These are phyloP conservation scores for Saccharum hybrid DNA, from an alignment of 202 grass and related monocot species.

Conservation along the genomic window DNA sequence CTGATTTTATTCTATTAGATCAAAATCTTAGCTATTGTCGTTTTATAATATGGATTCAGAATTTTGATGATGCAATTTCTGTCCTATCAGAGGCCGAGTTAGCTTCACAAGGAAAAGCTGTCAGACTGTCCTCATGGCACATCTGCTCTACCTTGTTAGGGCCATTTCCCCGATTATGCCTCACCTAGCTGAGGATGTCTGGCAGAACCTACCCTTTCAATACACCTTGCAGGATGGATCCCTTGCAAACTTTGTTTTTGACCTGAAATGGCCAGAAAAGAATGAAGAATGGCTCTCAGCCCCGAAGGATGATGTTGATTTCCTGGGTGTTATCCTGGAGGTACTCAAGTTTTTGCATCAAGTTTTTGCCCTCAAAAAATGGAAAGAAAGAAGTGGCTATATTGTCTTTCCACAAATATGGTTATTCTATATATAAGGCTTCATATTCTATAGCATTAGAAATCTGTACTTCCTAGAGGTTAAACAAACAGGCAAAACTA, in stretches of 20 bases:
- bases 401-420: constrained; percentile 15
- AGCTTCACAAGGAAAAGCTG: constrained; percentile 95
- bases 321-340: constrained; percentile 78
- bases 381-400: neutral
- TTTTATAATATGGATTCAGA: constrained; percentile 35
- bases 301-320: constrained; percentile 72
- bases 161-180: constrained; percentile 95
- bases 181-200: constrained; percentile 96
- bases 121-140: constrained; percentile 80
- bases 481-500: neutral
- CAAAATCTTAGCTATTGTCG: constrained; percentile 16
- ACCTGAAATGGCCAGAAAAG: constrained; percentile 87
- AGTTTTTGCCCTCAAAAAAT: neutral
- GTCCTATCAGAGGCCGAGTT: constrained; percentile 62
- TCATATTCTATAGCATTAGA: constrained; percentile 10
- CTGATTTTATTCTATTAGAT: constrained; percentile 30
- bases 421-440: neutral
- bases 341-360: constrained; percentile 43
- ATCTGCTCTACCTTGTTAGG: constrained; percentile 86
- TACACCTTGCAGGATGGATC: constrained; percentile 79
- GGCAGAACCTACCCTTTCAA: constrained; percentile 94
- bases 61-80: constrained; percentile 28
- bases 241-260: constrained; percentile 73
- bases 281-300: constrained; percentile 72
- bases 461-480: constrained; percentile 8